Evolutionary conservation across 1,284 basidiomycete species (phyloP).

Genomic region (Xerocomus nothofagi): DNA sequence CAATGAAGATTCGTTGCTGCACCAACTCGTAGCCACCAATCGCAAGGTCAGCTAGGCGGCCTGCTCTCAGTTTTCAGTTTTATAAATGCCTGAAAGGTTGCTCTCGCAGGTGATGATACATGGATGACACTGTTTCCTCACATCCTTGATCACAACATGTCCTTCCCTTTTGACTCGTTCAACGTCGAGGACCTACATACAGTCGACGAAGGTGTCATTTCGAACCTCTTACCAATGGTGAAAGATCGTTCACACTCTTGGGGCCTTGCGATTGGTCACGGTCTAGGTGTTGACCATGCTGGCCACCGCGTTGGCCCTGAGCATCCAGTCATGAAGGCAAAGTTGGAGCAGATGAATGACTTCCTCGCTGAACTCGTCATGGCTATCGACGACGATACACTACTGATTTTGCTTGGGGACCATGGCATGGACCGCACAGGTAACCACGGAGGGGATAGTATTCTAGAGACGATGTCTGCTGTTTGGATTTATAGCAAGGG

Average conservation of each 20-base stretch:
- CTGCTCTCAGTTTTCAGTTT: background rate
- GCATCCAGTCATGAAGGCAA: conserved; percentile 83
- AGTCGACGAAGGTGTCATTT: conserved; percentile 93
- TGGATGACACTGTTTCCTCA: conserved; percentile 90
- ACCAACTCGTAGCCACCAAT: conserved; percentile 55
- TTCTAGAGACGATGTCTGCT: conserved; percentile 82
- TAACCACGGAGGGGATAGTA: conserved; percentile 93
- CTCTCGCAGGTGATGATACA: conserved; percentile 96
- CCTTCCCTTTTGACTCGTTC: conserved; percentile 92
- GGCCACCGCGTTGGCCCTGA: conserved; percentile 94
- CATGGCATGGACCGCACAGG: conserved; percentile 97
- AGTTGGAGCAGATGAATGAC: conserved; percentile 86
- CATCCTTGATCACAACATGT: conserved; percentile 68
- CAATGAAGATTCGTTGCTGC: conserved; percentile 81
- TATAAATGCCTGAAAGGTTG: conserved; percentile 44
- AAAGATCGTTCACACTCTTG: conserved; percentile 49
- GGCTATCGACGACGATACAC: conserved; percentile 71
- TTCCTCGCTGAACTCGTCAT: conserved; percentile 74
- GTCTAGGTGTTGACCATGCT: conserved; percentile 96
- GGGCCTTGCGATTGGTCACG: conserved; percentile 91
- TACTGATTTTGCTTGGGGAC: conserved; percentile 92
- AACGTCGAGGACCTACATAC: conserved; percentile 98
- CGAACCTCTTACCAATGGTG: conserved; percentile 64
- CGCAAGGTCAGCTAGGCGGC: conserved; percentile 50
- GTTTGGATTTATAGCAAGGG: conserved; percentile 92